Base-by-base conservation (phyloP, 2,329 filamentous ascomycete species). In the Pseudocercospora ulei region DNA sequence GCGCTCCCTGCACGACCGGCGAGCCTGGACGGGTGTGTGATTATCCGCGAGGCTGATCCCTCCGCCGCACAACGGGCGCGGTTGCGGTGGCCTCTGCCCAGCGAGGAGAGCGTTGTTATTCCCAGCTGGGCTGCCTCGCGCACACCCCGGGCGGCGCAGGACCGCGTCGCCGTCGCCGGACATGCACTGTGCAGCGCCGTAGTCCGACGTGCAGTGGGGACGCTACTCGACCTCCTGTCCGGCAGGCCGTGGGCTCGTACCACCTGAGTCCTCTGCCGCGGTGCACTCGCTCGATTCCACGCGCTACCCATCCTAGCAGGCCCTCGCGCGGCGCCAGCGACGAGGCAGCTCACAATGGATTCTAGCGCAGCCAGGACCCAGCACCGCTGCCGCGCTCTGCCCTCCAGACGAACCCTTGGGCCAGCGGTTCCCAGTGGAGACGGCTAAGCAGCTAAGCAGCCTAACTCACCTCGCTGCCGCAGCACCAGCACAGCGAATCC, bases 301-400 rank as follows among this genome's bases (percentile, higher is more conserved):
- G 29, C 29, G 29, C 29, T 33, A 33, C n/a, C 12, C 24, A 26
- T 12, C 5, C 24, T 39, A 28, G 38, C 38, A 34, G 38, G 42
- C 35, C 38, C 16, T 41, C 34, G 42, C 42, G 38, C 38, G 36
- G 34, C 26, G 35, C 5, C 34, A 33, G 7, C 34, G 17, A 11
- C 8, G 35, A 26, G 8, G 16, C 20, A 16, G 39, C 43, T 46
- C 43, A 39, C 39, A 43, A 40, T 41, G 20, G 11, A 9, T 39
- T 20, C 35, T 47, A 47, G 45, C 36, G 45, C 45, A 24, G 11
- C 35, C 38, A 44, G 38, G 38, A 47, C 37, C 44, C 41, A 44
- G 30, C 27, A 38, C 33, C 38, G 29, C 19, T 23, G 31, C 13
- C 17, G 24, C 14, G 38, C 22, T 24, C 13, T 27, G 14, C 23